A percentile compares a stretch with the other conserved stretches of the same genome.
phyloP scores from a whole-genome alignment of 306 rosid species.

The Citrullus amarus region DNA sequence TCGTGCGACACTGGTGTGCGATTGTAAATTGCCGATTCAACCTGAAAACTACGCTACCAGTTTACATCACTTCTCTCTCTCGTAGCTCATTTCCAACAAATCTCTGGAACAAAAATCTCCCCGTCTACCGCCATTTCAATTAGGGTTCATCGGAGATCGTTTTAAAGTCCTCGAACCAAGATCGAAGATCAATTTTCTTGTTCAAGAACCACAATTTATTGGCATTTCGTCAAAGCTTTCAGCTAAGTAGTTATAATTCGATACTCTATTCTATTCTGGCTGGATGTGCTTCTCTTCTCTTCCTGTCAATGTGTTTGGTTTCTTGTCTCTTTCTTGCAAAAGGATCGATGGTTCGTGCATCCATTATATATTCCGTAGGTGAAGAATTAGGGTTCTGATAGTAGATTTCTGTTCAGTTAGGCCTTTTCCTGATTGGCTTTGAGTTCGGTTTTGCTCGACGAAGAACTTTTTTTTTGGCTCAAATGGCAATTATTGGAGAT shows the following conservation, averaged over 20 bases:
- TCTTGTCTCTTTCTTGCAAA: background rate
- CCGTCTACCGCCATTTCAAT: background rate
- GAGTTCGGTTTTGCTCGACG: conserved; percentile 2
- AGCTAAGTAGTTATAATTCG: background rate
- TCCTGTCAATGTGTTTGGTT: background rate
- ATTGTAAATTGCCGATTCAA: background rate
- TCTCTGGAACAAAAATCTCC: background rate
- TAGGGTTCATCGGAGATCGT: conserved; percentile 1
- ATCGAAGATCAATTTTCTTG: background rate
- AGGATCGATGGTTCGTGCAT: background rate
- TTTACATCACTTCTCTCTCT: background rate
- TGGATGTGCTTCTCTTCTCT: background rate
- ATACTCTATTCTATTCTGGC: background rate
- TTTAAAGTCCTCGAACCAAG: background rate
- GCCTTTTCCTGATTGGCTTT: background rate
- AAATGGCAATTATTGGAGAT: conserved; percentile 75
- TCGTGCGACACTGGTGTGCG: background rate
- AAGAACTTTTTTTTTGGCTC: background rate
- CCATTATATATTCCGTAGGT: background rate
- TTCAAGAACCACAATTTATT: background rate
- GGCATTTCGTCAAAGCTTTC: background rate
- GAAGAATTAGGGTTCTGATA: conserved; percentile 1
- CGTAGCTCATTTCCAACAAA: background rate
- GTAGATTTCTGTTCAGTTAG: background rate
- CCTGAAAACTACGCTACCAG: background rate